Evolutionary conservation across 2,329 filamentous ascomycete genomes (phyloP).

Genomic region (Ophiostoma sp.): DNA sequence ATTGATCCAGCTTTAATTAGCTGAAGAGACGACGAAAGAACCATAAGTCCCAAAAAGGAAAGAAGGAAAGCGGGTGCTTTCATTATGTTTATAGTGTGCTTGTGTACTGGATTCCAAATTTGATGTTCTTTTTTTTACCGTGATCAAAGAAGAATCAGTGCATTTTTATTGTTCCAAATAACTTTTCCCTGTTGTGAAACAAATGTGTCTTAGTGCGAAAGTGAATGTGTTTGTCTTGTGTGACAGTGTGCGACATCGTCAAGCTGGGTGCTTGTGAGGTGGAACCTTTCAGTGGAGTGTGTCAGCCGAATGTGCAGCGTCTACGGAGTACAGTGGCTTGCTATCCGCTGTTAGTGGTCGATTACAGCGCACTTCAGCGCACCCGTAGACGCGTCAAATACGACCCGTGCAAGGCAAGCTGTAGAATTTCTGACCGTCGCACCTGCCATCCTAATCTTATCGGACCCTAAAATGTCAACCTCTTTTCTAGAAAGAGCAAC

Average conservation of each 20-base stretch:
- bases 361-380: not conserved
- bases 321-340: not conserved
- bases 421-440: not conserved
- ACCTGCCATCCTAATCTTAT: not conserved
- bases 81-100: conserved; percentile 27
- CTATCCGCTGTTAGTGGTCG: not conserved
- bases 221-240: not conserved
- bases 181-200: not conserved
- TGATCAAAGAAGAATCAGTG: conserved; percentile 1
- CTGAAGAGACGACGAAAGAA: not conserved
- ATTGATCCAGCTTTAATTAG: not conserved
- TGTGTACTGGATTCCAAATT: conserved; percentile 25
- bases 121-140: conserved; percentile 20
- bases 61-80: conserved; percentile 28
- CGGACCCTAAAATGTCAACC: not conserved
- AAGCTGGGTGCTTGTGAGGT: not conserved
- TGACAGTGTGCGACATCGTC: not conserved
- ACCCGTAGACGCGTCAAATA: not conserved
- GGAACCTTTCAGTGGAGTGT: not conserved
- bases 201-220: not conserved
- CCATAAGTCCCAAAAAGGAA: conserved; percentile 19
- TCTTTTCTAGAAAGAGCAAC: not conserved
- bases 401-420: not conserved
- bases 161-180: not conserved
- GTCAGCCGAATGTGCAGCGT: not conserved